These are phyloP conservation scores for Teratosphaeria viscida DNA, from an alignment of 2,329 filamentous ascomycete genomes.

Conservation along the genomic window DNA sequence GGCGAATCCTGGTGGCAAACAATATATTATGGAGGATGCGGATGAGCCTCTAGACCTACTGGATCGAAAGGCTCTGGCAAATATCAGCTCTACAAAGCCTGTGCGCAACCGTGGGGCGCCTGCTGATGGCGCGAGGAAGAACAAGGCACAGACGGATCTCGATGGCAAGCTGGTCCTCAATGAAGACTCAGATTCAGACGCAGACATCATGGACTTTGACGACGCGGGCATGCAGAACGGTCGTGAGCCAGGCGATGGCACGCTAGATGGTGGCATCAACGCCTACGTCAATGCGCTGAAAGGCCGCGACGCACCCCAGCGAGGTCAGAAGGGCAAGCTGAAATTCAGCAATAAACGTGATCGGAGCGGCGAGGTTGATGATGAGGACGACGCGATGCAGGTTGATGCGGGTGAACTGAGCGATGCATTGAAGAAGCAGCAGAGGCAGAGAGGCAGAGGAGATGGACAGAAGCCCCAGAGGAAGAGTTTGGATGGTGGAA, in stretches of 20 bases:
- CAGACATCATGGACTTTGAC: conserved; percentile 50
- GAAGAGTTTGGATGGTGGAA: conserved; percentile 16
- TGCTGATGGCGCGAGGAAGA: conserved; percentile 26
- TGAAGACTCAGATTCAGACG: conserved; percentile 29
- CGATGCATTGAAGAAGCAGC: conserved; percentile 23
- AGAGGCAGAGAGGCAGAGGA: conserved; percentile 7
- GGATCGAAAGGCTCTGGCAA: conserved; percentile 77
- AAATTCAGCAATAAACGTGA: conserved; percentile 46
- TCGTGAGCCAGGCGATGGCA: conserved; percentile 28
- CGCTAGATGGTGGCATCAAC: conserved; percentile 44
- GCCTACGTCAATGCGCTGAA: conserved; percentile 52
- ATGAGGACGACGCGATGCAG: conserved; percentile 37
- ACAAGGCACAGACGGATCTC: conserved; percentile 58
- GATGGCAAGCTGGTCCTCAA: conserved; percentile 76
- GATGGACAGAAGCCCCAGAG: conserved; percentile 13
- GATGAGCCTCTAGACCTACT: conserved; percentile 92
- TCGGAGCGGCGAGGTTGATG: conserved; percentile 27
- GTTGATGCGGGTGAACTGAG: conserved; percentile 33
- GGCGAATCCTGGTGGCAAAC: conserved; percentile 45
- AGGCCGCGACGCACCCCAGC: conserved; percentile 47
- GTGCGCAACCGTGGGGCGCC: conserved; percentile 45
- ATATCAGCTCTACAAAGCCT: conserved; percentile 86
- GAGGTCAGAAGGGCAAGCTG: conserved; percentile 49
- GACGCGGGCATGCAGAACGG: conserved; percentile 32
- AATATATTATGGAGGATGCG: conserved; percentile 89